Percentiles rank a stretch among this genome's conserved stretches.
These are phyloP conservation scores for Centrapalus pauciflorus DNA, from an alignment of 129 eudicot species.

Conservation along the genomic window DNA sequence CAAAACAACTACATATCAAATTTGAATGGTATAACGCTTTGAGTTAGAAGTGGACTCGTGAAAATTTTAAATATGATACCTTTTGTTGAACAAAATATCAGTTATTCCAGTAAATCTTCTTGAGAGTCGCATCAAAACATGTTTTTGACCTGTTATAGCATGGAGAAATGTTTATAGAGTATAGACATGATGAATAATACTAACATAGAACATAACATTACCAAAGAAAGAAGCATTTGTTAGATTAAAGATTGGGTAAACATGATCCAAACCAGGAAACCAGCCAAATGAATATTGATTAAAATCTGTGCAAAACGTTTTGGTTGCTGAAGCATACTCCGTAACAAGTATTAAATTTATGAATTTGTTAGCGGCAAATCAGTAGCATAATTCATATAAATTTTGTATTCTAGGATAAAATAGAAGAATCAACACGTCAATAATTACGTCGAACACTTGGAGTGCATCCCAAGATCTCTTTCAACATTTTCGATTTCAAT, in stretches of 20 bases:
- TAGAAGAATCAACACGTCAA: not conserved
- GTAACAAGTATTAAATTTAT: not conserved
- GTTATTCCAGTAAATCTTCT: constrained; percentile 44
- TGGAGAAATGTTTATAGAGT: not conserved
- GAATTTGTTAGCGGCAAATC: not conserved
- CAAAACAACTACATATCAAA: not conserved
- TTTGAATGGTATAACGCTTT: not conserved
- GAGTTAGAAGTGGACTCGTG: not conserved
- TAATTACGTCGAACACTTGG: constrained; percentile 14
- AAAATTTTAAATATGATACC: constrained; percentile 38
- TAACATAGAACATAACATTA: not conserved
- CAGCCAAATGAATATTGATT: not conserved
- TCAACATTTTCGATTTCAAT: not conserved
- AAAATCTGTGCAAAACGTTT: not conserved
- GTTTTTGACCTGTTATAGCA: constrained; percentile 46
- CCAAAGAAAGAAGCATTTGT: not conserved
- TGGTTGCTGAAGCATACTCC: not conserved
- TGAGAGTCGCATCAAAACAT: constrained; percentile 52
- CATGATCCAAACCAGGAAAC: not conserved
- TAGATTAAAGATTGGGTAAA: not conserved
- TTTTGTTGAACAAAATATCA: constrained; percentile 58
- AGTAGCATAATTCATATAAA: not conserved
- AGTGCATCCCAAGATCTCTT: not conserved
- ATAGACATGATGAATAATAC: not conserved
- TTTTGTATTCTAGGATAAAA: not conserved